phyloP scores from a whole-genome alignment of 768 basidiomycete genomes.

The Royoungia palumana region DNA sequence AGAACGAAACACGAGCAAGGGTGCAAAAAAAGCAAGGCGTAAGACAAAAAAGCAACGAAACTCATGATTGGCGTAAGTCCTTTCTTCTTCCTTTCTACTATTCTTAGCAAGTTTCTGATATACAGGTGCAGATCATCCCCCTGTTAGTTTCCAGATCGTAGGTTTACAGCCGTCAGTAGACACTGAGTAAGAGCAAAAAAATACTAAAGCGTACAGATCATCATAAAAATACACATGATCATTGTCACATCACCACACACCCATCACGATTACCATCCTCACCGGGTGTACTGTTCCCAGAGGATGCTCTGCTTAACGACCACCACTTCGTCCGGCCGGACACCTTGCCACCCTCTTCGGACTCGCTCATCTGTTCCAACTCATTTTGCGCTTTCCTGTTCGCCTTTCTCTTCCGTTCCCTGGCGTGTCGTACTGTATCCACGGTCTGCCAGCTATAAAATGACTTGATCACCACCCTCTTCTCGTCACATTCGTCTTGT shows the following conservation, averaged over 20 bases:
- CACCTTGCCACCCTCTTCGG: constrained; percentile 25
- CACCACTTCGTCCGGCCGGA: constrained; percentile 30
- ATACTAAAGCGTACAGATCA: constrained; percentile 28
- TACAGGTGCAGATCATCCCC: constrained; percentile 12
- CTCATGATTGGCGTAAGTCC: constrained; percentile 10
- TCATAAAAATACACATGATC: constrained; percentile 22
- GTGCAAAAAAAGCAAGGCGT: constrained; percentile 35
- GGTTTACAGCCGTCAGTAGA: constrained; percentile 15
- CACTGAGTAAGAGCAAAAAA: constrained; percentile 7
- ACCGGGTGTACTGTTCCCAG: constrained; percentile 51
- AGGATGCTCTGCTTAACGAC: constrained; percentile 43
- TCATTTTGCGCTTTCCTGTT: constrained; percentile 42
- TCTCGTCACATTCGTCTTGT: constrained; percentile 79
- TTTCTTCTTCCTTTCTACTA: neutral
- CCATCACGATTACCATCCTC: constrained; percentile 51
- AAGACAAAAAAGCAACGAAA: constrained; percentile 27
- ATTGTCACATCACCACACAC: constrained; percentile 62
- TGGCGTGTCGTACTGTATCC: constrained; percentile 63
- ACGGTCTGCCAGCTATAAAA: constrained; percentile 88
- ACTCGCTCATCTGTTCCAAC: constrained; percentile 30
- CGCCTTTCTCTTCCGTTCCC: constrained; percentile 60
- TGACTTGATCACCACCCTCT: constrained; percentile 72
- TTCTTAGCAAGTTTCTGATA: constrained; percentile 15
- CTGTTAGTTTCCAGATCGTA: constrained; percentile 12
- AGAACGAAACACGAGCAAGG: constrained; percentile 22